Evolutionary conservation across 2,329 filamentous ascomycete genomes (phyloP), one percentile per base, ranked within the genome.

Genomic region (Colletotrichum sp.): DNA sequence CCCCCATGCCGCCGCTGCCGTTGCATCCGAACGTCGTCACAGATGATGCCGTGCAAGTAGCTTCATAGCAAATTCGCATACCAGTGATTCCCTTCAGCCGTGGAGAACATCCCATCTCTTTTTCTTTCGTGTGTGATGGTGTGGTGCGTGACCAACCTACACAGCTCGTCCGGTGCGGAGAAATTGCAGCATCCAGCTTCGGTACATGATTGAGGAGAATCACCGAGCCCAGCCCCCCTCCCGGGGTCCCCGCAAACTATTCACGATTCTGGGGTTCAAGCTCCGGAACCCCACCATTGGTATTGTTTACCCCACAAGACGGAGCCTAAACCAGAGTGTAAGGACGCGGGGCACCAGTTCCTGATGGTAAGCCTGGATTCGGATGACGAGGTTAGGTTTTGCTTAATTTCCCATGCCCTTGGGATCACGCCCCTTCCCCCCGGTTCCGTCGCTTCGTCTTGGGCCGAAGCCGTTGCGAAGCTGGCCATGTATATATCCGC

Each of bases 141-240:
- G 59, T 34, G 10, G 12, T 64, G 62, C 55, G 52, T n/a, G 63
- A 59, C 28, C 49, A 34, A 26, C 18, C 18, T 8, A 30, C 21
- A 30, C 62, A 36, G 30, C 15, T 34, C 26, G 26, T 71, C 28
- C 63, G 69, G 49, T 55, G 70, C 70, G 74, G 74, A 73, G 74
- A 69, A 76, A 64, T 34, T 52, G 39, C 36, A 39, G 24, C 18
- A 52, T 34, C 32, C 30, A 36, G 21, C 8, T 65, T 76, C 74
- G 74, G 74, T 55, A 7, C 64, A 76, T 69, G 59, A 76, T 74
- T 69, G 28, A 62, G 64, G 44, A 65, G 70, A 76, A 66, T 60
- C 59, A 44, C 74, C 70, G 74, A 76, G 74, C 49, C 62, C 60
- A 52, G 34, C 60, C 60, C 39, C 18, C 44, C 62, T 49, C 70